Evolutionary conservation across 805 yeast species (phyloP).

Genomic region (Candida montana): DNA sequence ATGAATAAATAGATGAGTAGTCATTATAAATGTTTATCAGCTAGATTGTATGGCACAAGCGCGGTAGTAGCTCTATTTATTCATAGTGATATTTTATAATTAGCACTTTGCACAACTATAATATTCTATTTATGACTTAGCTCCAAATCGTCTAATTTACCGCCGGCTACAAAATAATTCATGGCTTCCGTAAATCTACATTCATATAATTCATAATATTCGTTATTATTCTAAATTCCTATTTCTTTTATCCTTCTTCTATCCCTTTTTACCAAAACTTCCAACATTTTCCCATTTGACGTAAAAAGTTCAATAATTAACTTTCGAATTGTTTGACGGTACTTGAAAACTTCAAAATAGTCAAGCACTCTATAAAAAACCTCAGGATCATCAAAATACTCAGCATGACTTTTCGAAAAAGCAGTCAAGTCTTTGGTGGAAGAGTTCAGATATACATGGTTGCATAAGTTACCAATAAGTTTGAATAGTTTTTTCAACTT

Average conservation of each 20-base stretch:
- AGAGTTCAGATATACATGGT: slow-evolving; percentile 45
- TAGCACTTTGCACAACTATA: no score
- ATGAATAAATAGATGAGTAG: no score
- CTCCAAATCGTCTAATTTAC: no score
- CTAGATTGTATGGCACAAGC: no score
- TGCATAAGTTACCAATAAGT: slow-evolving; percentile 50
- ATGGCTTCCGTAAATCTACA: no score
- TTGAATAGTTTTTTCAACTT: slow-evolving; percentile 27
- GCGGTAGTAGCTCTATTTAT: no score
- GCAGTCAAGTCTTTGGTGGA: slow-evolving; percentile 54
- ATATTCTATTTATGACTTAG: no score
- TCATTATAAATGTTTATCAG: no score
- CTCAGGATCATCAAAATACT: slow-evolving; percentile 48
- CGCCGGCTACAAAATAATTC: no score
- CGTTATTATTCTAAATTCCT: slow-evolving; percentile 1
- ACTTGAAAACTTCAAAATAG: slow-evolving; percentile 51
- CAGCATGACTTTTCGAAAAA: slow-evolving; percentile 45
- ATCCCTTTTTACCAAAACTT: slow-evolving; percentile 43
- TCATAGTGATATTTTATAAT: no score
- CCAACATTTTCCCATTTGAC: slow-evolving; percentile 43
- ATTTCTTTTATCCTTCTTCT: slow-evolving; percentile 26
- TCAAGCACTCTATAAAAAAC: slow-evolving; percentile 48
- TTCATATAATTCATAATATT: neutral
- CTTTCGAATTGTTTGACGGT: slow-evolving; percentile 56
- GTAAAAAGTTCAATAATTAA: slow-evolving; percentile 63